These are phyloP conservation scores for Lodderomyces pseudojiufengensis DNA, from an alignment of 1,139 yeast species.

Conservation along the genomic window DNA sequence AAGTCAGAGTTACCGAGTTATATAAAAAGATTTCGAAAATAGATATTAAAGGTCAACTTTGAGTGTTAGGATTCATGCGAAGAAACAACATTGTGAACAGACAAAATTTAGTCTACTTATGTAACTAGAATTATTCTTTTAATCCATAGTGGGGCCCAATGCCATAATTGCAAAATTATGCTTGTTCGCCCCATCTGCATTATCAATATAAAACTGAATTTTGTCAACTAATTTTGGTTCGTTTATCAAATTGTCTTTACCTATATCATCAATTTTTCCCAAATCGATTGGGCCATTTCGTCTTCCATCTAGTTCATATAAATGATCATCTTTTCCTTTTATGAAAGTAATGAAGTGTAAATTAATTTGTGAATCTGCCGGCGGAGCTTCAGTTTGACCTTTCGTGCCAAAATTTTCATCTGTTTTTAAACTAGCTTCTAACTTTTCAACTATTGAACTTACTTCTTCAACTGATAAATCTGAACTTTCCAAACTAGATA, in stretches of 20 bases:
- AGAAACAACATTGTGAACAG: no score
- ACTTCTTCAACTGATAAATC: slow-evolving; percentile 34
- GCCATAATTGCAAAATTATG: slow-evolving; percentile 69
- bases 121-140: no score
- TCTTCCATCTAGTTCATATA: slow-evolving; percentile 89
- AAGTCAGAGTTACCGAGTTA: background rate
- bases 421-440: slow-evolving; percentile 43
- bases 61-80: no score
- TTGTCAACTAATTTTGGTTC: slow-evolving; percentile 50
- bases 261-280: slow-evolving; percentile 29
- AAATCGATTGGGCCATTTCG: slow-evolving; percentile 71
- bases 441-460: slow-evolving; percentile 42
- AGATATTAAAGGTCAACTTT: slow-evolving; percentile 91
- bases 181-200: slow-evolving; percentile 56
- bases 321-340: slow-evolving; percentile 50
- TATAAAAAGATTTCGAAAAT: slow-evolving; percentile 36
- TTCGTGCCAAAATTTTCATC: slow-evolving; percentile 59
- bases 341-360: slow-evolving; percentile 80
- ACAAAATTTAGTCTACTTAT: no score
- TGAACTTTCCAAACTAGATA: slow-evolving; percentile 19
- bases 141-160: slow-evolving; percentile 52
- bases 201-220: slow-evolving; percentile 62
- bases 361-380: slow-evolving; percentile 57
- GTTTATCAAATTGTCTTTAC: slow-evolving; percentile 41
- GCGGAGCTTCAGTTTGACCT: slow-evolving; percentile 83